Evolutionary conservation across 331 rosid species (phyloP).

Genomic region (Telfairia occidentalis): DNA sequence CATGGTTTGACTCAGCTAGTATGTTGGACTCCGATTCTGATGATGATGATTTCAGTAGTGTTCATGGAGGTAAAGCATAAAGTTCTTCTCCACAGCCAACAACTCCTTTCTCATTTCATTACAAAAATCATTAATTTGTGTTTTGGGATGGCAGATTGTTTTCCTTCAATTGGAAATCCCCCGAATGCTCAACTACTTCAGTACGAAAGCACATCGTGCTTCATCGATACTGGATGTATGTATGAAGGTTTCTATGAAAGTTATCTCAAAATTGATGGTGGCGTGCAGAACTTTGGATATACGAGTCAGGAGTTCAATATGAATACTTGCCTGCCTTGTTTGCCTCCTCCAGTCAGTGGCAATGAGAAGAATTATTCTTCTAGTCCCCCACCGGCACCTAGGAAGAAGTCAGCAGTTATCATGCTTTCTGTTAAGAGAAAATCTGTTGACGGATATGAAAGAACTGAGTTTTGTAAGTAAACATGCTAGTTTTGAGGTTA

Average conservation of each 20-base stretch:
- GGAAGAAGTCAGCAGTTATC: slow-evolving; percentile 54
- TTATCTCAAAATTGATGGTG: slow-evolving; percentile 55
- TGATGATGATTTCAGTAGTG: slow-evolving; percentile 69
- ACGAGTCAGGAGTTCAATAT: slow-evolving; percentile 41
- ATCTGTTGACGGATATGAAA: slow-evolving; percentile 47
- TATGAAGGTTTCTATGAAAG: slow-evolving; percentile 71
- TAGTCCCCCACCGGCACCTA: slow-evolving; percentile 17
- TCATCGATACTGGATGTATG: slow-evolving; percentile 41
- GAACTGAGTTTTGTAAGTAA: slow-evolving; percentile 36
- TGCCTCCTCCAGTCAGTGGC: slow-evolving; percentile 21
- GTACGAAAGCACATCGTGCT: slow-evolving; percentile 59
- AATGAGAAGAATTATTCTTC: slow-evolving; percentile 29
- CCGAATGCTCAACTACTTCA: slow-evolving; percentile 49
- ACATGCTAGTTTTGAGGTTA: not conserved
- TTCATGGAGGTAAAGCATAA: slow-evolving; percentile 61
- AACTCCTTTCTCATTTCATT: slow-evolving; percentile 1
- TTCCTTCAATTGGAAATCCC: slow-evolving; percentile 44
- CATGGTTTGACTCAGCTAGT: slow-evolving; percentile 82
- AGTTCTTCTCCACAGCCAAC: not conserved
- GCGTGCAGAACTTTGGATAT: slow-evolving; percentile 28
- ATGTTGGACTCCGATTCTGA: slow-evolving; percentile 74
- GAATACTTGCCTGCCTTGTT: slow-evolving; percentile 25
- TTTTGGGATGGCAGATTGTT: slow-evolving; percentile 39
- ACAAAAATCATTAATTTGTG: slow-evolving; percentile 7
- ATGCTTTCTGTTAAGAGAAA: slow-evolving; percentile 60